Base-by-base conservation (phyloP, 2,329 filamentous ascomycete species). In the Aspergillaceae sp. region DNA sequence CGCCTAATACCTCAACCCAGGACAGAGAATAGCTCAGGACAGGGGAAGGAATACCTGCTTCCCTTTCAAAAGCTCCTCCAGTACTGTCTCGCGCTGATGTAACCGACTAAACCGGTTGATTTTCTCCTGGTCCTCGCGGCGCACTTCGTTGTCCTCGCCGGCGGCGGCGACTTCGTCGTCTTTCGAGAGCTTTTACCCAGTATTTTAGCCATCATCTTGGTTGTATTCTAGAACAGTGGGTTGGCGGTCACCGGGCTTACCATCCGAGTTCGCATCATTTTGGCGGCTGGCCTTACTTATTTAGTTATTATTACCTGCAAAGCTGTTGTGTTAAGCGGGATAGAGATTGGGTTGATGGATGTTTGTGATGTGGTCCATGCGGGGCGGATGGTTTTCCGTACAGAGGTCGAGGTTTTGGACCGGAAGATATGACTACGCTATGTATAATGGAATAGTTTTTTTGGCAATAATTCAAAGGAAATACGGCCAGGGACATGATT, bases 41-140 rank as follows among this genome's bases (percentile, higher is more conserved):
- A 34, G 30, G 43, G 19, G 19, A 26, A n/a, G 8, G 45, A 34
- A 19, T 57, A 65, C 91, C 66, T 82, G 82, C 66, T 94, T 96
- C 4, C 70, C 66, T 62, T 85, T 84, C 54, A 97, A 71, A 57
- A 92, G 82, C 41, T 94, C 89, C 63, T 94, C 83, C 3, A 97
- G 67, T 3, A 76, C 69, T 32, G 85, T 76, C 65, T 95, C 86
- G 43, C 87, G 84, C 65, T 94, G 88, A 67, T 98, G 92, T 52
- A 98, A 75, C 40, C 89, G 83, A 68, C 90, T 96, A 76, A 98
- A 98, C 54, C 83, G 84, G 72, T 98, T 98, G 80, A 98, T 98
- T 72, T 92, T 94, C 73, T 97, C 90, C 69, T 98, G 92, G 66
- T 98, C 92, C 67, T 97, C 90, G 61, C 90, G 86, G 50, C 92